Percentiles rank a stretch among this genome's conserved stretches.
These are phyloP conservation scores for Trametes versicolor DNA, from an alignment of 1,284 basidiomycete genomes.

Conservation along the genomic window DNA sequence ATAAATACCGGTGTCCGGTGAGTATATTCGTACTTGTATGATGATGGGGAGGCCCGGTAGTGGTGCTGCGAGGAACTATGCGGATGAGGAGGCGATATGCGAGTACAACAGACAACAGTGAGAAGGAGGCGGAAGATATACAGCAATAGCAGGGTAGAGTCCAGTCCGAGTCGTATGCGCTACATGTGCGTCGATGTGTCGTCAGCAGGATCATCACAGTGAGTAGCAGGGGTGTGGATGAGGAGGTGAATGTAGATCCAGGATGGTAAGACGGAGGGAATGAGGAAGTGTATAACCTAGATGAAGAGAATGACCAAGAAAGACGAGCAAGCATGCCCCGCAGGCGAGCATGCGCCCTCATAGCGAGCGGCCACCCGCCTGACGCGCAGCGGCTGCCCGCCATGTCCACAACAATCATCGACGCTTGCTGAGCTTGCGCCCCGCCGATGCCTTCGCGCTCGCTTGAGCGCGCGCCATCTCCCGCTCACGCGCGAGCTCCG, in stretches of 20 bases:
- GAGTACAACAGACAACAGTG: slow-evolving; percentile 5
- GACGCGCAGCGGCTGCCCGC: neutral
- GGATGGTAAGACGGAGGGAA: neutral
- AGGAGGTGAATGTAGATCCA: neutral
- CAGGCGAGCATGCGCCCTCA: neutral
- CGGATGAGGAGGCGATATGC: neutral
- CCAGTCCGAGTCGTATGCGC: neutral
- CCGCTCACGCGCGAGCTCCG: slow-evolving; percentile 34
- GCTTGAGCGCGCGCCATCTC: slow-evolving; percentile 25
- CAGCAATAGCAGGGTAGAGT: slow-evolving; percentile 1
- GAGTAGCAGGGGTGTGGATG: neutral
- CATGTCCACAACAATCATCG: slow-evolving; percentile 24
- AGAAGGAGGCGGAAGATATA: neutral
- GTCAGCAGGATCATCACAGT: neutral
- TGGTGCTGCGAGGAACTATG: neutral
- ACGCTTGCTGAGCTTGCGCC: slow-evolving; percentile 47
- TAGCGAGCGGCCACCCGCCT: neutral
- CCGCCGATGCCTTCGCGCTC: slow-evolving; percentile 19
- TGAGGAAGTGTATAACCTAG: slow-evolving; percentile 1
- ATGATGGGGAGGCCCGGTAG: neutral
- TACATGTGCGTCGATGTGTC: neutral
- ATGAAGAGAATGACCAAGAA: slow-evolving; percentile 1
- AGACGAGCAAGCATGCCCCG: neutral
- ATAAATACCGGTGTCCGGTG: neutral
- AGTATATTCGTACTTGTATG: neutral